A percentile compares a stretch with the other conserved stretches of the same genome.
phyloP scores from a whole-genome alignment of 441 rosid species.

The Adansonia rubrostipa region DNA sequence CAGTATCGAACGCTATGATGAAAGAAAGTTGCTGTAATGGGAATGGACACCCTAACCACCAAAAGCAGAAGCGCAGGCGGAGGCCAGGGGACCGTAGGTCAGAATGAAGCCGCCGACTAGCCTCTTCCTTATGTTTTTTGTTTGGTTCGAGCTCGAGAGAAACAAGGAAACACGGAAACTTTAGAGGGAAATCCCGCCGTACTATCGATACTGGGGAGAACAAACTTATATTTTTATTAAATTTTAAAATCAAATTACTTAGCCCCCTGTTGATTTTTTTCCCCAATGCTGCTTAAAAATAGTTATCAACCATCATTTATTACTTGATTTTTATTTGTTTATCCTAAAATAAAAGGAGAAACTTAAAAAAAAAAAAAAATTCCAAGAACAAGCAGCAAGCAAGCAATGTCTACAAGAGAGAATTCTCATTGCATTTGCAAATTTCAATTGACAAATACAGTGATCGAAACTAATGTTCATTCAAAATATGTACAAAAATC shows the following conservation, averaged over 20 bases:
- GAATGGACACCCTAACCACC: not conserved
- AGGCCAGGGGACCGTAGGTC: not conserved
- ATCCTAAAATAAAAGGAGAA: too few relatives aligned
- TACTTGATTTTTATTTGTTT: too few relatives aligned
- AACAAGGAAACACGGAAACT: not conserved
- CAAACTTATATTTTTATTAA: too few relatives aligned
- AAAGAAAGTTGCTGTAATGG: not conserved
- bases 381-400: not conserved
- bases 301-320: too few relatives aligned
- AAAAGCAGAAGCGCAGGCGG: not conserved
- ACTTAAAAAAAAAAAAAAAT: too few relatives aligned
- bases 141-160: not conserved
- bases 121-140: not conserved
- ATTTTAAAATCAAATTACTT: not conserved
- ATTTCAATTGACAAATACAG: not conserved
- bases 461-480: constrained; percentile 1
- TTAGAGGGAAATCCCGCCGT: not conserved
- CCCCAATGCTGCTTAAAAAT: too few relatives aligned
- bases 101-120: not conserved
- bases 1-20: not conserved
- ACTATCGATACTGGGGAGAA: not conserved
- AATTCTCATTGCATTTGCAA: not conserved
- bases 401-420: constrained; percentile 2
- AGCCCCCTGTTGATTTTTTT: too few relatives aligned
- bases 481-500: constrained; percentile 13